Conservation (phyloP, 495 filamentous ascomycete species). For the Penicillium egyptiacum region DNA sequence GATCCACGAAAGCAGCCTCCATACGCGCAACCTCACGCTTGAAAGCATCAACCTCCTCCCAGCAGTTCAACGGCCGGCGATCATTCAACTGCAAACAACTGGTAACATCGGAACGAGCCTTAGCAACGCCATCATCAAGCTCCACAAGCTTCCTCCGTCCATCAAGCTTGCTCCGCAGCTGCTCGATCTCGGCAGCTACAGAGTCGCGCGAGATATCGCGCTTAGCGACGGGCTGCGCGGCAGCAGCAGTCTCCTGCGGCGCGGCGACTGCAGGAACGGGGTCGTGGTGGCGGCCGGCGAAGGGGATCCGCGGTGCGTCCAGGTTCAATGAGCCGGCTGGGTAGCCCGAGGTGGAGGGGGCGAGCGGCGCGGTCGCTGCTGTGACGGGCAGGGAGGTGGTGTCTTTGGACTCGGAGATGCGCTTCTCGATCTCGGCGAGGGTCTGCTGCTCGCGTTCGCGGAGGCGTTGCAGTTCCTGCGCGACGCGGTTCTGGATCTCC, state of each 20-base stretch:
- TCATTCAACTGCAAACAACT: constrained; percentile 84
- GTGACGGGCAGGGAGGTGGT: constrained; percentile 33
- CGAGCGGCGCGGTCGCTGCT: constrained; percentile 32
- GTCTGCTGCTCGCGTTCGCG: constrained; percentile 61
- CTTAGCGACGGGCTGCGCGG: constrained; percentile 29
- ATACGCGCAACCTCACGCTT: constrained; percentile 80
- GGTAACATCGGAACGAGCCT: constrained; percentile 74
- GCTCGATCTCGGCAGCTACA: constrained; percentile 68
- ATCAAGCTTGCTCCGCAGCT: constrained; percentile 71
- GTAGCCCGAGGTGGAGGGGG: constrained; percentile 35
- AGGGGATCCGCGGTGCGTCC: constrained; percentile 50
- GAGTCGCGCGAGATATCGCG: constrained; percentile 51
- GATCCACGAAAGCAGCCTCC: constrained; percentile 85
- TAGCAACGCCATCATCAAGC: constrained; percentile 63
- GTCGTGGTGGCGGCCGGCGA: constrained; percentile 45
- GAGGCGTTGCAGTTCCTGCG: constrained; percentile 76
- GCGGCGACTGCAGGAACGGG: constrained; percentile 25
- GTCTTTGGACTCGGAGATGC: constrained; percentile 46
- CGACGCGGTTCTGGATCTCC: constrained; percentile 84
- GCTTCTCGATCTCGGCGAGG: constrained; percentile 56
- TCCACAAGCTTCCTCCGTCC: constrained; percentile 68
- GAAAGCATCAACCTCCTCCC: constrained; percentile 88
- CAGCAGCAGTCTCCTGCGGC: constrained; percentile 11
- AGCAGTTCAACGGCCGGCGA: constrained; percentile 89
- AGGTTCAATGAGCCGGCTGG: constrained; percentile 46